A percentile compares a stretch with the other conserved stretches of the same genome.
phyloP scores from a whole-genome alignment of 257 asterid species.

The Salvia rosmarinus region DNA sequence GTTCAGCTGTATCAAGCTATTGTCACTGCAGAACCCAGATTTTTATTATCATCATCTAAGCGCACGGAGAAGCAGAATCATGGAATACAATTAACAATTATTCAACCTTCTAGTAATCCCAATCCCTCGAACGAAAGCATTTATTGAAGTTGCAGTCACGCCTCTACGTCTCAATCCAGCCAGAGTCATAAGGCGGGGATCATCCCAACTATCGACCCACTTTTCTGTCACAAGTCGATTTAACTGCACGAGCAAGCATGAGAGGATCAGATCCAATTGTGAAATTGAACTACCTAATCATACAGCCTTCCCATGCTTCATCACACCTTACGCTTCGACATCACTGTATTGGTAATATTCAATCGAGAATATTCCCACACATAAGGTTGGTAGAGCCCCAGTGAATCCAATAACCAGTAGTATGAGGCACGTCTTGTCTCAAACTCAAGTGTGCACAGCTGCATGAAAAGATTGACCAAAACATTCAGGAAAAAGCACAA shows the following conservation, averaged over 20 bases:
- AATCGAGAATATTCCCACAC: slow-evolving; percentile 95
- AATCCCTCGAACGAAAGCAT: slow-evolving; percentile 86
- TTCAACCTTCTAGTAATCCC: slow-evolving; percentile 93
- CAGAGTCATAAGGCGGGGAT: slow-evolving; percentile 94
- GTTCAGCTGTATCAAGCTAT: slow-evolving; percentile 73
- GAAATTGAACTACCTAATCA: not conserved
- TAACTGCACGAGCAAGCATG: slow-evolving; percentile 54
- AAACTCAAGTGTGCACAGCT: slow-evolving; percentile 95
- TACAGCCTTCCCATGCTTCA: slow-evolving; percentile 3
- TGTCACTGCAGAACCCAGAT: slow-evolving; percentile 61
- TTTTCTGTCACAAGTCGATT: slow-evolving; percentile 90
- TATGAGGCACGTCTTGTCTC: slow-evolving; percentile 96
- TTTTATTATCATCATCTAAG: slow-evolving; percentile 24
- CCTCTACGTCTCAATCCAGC: slow-evolving; percentile 96
- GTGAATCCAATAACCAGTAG: slow-evolving; percentile 84
- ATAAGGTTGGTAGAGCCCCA: slow-evolving; percentile 79
- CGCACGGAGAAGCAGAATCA: slow-evolving; percentile 15
- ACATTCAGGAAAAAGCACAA: slow-evolving; percentile 1
- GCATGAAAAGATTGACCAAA: slow-evolving; percentile 32
- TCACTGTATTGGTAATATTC: slow-evolving; percentile 82
- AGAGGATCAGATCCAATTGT: slow-evolving; percentile 27
- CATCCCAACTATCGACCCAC: slow-evolving; percentile 97
- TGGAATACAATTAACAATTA: not conserved
- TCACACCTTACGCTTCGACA: slow-evolving; percentile 93
- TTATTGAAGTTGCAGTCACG: slow-evolving; percentile 82